These are phyloP conservation scores for Ophiorrhiza pumila DNA, from an alignment of 257 asterid genomes.

Conservation along the genomic window DNA sequence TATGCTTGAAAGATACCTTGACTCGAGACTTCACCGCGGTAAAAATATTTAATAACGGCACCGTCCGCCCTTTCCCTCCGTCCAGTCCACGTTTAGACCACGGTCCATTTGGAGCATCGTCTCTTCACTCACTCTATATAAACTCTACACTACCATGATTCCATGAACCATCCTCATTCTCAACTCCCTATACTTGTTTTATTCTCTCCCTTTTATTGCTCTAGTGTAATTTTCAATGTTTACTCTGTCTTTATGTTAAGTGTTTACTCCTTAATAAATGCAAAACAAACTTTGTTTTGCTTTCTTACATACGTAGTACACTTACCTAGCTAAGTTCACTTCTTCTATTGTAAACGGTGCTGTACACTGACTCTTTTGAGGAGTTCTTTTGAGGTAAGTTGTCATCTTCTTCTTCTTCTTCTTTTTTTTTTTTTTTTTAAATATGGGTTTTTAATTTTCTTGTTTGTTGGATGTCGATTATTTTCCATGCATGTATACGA, in stretches of 20 bases:
- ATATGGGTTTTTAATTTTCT: background rate
- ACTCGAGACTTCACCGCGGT: background rate
- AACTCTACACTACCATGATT: no score
- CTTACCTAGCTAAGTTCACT: no score
- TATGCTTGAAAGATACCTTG: slow-evolving; percentile 2
- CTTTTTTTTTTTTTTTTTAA: background rate
- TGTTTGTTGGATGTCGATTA: background rate
- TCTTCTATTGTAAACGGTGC: background rate
- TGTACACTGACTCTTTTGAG: background rate
- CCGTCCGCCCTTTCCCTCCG: background rate
- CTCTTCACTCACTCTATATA: no score
- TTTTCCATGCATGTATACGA: background rate
- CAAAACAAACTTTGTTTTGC: background rate
- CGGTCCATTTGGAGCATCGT: no score
- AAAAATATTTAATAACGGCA: background rate
- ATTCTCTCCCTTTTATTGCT: background rate
- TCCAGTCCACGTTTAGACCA: background rate
- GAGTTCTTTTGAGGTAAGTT: background rate
- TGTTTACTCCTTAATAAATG: background rate
- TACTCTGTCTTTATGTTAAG: background rate
- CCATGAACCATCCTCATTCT: no score
- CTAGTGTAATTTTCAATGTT: background rate
- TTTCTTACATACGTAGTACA: background rate
- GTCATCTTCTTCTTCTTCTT: background rate
- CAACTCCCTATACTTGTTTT: background rate